Evolutionary conservation across 1,284 basidiomycete genomes (phyloP).

Genomic region (Macrocystidia cucumis): DNA sequence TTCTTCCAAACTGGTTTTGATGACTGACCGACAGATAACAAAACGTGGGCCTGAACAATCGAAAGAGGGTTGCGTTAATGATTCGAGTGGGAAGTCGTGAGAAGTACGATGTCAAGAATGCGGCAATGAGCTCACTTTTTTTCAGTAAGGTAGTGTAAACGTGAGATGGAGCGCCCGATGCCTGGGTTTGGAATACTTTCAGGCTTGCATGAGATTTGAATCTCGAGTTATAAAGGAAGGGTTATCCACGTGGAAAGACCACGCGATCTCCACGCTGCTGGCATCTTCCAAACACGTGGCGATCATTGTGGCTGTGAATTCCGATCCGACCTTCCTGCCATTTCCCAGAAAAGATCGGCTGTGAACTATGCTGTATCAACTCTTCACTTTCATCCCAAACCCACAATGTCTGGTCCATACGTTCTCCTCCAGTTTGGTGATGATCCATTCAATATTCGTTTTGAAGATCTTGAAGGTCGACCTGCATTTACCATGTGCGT

Average conservation of each 20-base stretch:
- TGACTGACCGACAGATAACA: too few relatives aligned
- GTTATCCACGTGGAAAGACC: slow-evolving; percentile 17
- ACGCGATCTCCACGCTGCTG: slow-evolving; percentile 20
- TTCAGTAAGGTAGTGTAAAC: slow-evolving; percentile 31
- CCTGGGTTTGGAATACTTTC: neutral
- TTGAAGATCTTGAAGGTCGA: slow-evolving; percentile 53
- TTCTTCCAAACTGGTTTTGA: too few relatives aligned
- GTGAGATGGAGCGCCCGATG: too few relatives aligned
- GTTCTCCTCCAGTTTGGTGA: slow-evolving; percentile 56
- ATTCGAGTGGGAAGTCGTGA: too few relatives aligned
- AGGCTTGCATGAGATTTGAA: neutral
- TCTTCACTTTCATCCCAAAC: neutral
- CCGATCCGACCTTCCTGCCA: slow-evolving; percentile 19
- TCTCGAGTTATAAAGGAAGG: slow-evolving; percentile 6
- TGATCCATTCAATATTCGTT: slow-evolving; percentile 51
- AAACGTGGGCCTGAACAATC: too few relatives aligned
- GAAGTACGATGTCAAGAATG: too few relatives aligned
- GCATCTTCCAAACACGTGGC: slow-evolving; percentile 20
- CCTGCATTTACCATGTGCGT: slow-evolving; percentile 63
- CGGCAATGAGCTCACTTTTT: too few relatives aligned
- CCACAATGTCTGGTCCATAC: slow-evolving; percentile 34
- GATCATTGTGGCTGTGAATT: slow-evolving; percentile 16
- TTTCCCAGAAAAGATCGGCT: slow-evolving; percentile 10
- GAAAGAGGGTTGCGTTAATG: too few relatives aligned
- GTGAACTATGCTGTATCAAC: neutral